Evolutionary conservation across 1,284 basidiomycete genomes (phyloP).

Genomic region (Inonotus hispidus): DNA sequence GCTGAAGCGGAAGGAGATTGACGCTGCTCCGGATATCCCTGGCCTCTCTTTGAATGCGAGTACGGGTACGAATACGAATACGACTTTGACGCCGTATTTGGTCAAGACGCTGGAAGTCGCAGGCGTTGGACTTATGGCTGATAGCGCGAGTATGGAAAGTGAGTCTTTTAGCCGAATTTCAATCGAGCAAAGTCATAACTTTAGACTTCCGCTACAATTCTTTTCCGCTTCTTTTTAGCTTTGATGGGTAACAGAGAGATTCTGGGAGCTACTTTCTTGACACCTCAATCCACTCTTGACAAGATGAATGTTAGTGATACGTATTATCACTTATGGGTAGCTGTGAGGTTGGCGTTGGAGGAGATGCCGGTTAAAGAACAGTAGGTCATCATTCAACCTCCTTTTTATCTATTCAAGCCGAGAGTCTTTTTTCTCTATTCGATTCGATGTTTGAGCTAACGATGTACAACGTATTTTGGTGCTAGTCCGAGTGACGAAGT

Average conservation of each 20-base stretch:
- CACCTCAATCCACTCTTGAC: slow-evolving; percentile 28
- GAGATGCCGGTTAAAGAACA: slow-evolving; percentile 23
- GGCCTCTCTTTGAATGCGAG: too few relatives aligned
- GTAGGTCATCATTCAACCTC: slow-evolving; percentile 29
- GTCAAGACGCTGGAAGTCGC: background rate
- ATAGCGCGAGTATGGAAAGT: slow-evolving; percentile 15
- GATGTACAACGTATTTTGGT: background rate
- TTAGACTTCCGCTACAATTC: background rate
- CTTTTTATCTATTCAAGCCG: too few relatives aligned
- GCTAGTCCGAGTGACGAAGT: slow-evolving; percentile 5
- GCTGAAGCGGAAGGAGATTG: background rate
- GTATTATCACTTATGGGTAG: slow-evolving; percentile 41
- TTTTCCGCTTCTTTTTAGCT: background rate
- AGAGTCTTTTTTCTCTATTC: too few relatives aligned
- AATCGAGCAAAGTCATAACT: background rate
- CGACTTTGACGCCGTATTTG: background rate
- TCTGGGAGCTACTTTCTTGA: slow-evolving; percentile 22
- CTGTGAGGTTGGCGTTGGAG: slow-evolving; percentile 32
- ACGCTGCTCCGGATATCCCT: background rate
- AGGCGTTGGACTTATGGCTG: slow-evolving; percentile 7
- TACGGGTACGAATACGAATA: too few relatives aligned
- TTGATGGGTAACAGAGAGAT: slow-evolving; percentile 10
- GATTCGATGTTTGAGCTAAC: background rate
- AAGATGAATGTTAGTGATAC: slow-evolving; percentile 26
- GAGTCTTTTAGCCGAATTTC: background rate